Percentiles rank a stretch among this genome's conserved stretches.
Evolutionary conservation across 139 green algal genomes (phyloP).

Genomic region (Tetraselmis chui): DNA sequence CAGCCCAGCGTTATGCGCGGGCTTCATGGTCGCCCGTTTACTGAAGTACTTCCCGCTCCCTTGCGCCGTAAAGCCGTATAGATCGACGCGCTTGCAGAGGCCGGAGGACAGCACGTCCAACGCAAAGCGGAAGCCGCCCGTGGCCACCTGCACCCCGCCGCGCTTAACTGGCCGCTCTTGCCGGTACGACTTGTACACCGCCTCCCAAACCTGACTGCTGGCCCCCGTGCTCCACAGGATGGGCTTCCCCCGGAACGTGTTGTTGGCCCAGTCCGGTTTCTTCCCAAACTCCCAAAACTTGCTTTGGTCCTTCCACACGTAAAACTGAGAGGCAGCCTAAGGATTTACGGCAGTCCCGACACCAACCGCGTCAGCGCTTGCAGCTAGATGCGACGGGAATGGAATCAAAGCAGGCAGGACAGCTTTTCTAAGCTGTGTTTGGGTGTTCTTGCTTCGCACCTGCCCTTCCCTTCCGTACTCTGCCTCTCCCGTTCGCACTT

Average conservation of each 20-base stretch:
- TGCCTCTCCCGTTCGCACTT: not conserved
- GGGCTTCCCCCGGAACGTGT: not conserved
- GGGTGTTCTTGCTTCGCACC: too few species aligned
- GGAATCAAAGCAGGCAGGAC: too few species aligned
- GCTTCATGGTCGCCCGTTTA: not conserved
- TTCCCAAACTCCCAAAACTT: conserved; percentile 17
- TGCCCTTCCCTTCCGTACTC: not conserved
- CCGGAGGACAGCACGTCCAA: not conserved
- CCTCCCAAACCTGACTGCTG: not conserved
- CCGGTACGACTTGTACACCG: not conserved
- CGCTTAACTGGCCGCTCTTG: not conserved
- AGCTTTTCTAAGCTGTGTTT: too few species aligned
- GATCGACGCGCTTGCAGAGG: not conserved
- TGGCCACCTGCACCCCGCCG: not conserved
- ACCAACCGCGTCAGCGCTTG: too few species aligned
- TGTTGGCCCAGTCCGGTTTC: not conserved
- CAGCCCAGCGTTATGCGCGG: not conserved
- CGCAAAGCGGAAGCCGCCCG: not conserved
- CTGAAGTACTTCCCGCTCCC: conserved; percentile 1
- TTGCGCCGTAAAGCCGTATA: not conserved
- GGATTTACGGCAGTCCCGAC: too few species aligned
- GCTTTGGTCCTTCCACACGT: conserved; percentile 15
- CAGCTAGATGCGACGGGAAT: too few species aligned
- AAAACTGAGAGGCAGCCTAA: conserved; percentile 11
- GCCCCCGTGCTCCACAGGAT: not conserved